phyloP scores from a whole-genome alignment of 2,329 filamentous ascomycete species.

The Boeremia lycopersici region DNA sequence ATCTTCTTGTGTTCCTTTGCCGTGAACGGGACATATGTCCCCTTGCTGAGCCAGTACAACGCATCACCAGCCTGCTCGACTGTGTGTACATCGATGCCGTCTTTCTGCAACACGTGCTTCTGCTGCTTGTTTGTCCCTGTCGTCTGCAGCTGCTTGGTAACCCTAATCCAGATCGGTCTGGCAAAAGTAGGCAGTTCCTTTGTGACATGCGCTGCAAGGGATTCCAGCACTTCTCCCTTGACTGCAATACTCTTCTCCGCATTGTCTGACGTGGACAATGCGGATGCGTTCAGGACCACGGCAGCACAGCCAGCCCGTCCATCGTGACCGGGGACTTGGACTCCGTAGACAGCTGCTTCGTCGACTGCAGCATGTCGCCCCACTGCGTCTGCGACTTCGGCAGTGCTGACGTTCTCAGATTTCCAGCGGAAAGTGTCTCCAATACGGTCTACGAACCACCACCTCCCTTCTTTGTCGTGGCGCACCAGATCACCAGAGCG shows the following conservation, averaged over 20 bases:
- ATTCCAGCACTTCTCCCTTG: conserved; percentile 20
- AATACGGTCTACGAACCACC: conserved; percentile 48
- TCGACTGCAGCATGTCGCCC: conserved; percentile 47
- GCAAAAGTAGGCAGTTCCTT: conserved; percentile 51
- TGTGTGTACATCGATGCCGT: conserved; percentile 50
- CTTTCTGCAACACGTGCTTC: conserved; percentile 49
- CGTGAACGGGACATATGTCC: conserved; percentile 37
- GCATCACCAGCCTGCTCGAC: conserved; percentile 46
- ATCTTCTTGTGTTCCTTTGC: conserved; percentile 34
- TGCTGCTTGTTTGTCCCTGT: conserved; percentile 57
- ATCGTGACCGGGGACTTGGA: conserved; percentile 51
- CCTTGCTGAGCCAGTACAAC: conserved; percentile 50
- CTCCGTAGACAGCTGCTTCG: conserved; percentile 55
- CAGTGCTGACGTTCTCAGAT: conserved; percentile 54
- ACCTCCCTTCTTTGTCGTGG: conserved; percentile 40
- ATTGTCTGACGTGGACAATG: conserved; percentile 3
- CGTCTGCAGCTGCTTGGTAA: conserved; percentile 48
- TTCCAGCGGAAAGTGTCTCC: conserved; percentile 52
- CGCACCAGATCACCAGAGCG: conserved; percentile 45
- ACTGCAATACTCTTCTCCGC: conserved; percentile 18
- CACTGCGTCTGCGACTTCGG: conserved; percentile 51
- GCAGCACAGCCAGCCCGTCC: conserved; percentile 54
- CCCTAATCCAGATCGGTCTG: conserved; percentile 52
- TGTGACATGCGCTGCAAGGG: conserved; percentile 45
- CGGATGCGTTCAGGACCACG: conserved; percentile 38